Percentiles rank a stretch among this genome's conserved stretches.
Evolutionary conservation across 768 basidiomycete species (phyloP).

Genomic region (Leccinum aurantiacum): DNA sequence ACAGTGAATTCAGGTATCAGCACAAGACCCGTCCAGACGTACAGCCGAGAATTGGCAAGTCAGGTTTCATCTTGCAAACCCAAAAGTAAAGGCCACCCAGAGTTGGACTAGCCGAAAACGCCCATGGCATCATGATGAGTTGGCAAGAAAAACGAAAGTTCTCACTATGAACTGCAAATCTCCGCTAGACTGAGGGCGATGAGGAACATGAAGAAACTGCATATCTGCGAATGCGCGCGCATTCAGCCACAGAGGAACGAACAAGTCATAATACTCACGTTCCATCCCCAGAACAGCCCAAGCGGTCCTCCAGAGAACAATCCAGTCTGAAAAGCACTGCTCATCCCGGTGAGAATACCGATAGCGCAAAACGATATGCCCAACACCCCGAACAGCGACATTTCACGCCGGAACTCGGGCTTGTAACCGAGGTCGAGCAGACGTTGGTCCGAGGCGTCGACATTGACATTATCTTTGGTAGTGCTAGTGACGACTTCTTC

Average conservation of each 20-base stretch:
- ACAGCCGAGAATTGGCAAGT: conserved; percentile 54
- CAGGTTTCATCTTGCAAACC: conserved; percentile 61
- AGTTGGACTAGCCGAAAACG: conserved; percentile 42
- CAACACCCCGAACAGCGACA: conserved; percentile 58
- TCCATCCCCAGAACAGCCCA: conserved; percentile 64
- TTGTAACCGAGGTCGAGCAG: conserved; percentile 54
- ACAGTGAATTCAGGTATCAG: neutral
- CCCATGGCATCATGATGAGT: conserved; percentile 3
- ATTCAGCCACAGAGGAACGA: neutral
- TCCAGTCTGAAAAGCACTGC: conserved; percentile 58
- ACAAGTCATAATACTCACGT: conserved; percentile 38
- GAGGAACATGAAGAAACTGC: conserved; percentile 58
- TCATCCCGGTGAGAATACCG: conserved; percentile 61
- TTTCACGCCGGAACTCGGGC: conserved; percentile 56
- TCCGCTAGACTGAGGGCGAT: conserved; percentile 57
- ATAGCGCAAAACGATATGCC: conserved; percentile 63
- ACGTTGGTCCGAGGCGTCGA: conserved; percentile 37
- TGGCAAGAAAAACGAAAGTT: neutral
- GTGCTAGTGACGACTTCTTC: conserved; percentile 8
- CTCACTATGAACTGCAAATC: conserved; percentile 59
- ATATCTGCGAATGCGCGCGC: conserved; percentile 38
- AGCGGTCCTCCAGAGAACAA: conserved; percentile 58
- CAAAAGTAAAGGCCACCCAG: conserved; percentile 64
- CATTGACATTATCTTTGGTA: conserved; percentile 5
- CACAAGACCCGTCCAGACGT: conserved; percentile 18